Evolutionary conservation across 257 asterid species (phyloP).

Genomic region (Orobanche coerulescens): DNA sequence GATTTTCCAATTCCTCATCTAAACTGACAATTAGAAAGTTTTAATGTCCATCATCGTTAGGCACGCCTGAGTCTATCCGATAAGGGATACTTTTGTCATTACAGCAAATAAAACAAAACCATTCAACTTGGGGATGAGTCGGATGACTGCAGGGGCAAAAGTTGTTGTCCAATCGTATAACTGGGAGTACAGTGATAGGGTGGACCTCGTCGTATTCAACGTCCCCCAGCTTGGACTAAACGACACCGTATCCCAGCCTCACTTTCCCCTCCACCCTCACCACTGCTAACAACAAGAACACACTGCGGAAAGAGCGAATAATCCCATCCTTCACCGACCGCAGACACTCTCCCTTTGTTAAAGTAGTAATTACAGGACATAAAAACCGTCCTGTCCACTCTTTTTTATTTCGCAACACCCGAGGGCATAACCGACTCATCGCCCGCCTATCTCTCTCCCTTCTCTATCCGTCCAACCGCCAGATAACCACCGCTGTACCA

Average conservation of each 20-base stretch:
- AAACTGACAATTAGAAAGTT: too few relatives aligned
- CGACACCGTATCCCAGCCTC: slow-evolving; percentile 24
- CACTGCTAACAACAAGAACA: not conserved
- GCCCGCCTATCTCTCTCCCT: slow-evolving; percentile 12
- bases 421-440: slow-evolving; percentile 21
- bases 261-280: slow-evolving; percentile 13
- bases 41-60: too few relatives aligned
- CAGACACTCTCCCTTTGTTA: not conserved
- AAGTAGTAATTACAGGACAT: slow-evolving; percentile 8
- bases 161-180: too few relatives aligned
- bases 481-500: not conserved
- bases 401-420: not conserved
- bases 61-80: too few relatives aligned
- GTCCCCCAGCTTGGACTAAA: slow-evolving; percentile 1
- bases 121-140: too few relatives aligned
- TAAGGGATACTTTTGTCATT: too few relatives aligned
- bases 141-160: too few relatives aligned
- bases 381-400: slow-evolving; percentile 16
- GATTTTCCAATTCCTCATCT: too few relatives aligned
- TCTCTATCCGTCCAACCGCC: slow-evolving; percentile 15
- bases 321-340: slow-evolving; percentile 33
- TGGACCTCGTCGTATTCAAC: slow-evolving; percentile 21
- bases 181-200: too few relatives aligned
- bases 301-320: not conserved
- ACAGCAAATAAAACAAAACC: too few relatives aligned